These are phyloP conservation scores for Fusarium fujikuroi DNA, from an alignment of 2,329 filamentous ascomycete species.

Conservation along the genomic window DNA sequence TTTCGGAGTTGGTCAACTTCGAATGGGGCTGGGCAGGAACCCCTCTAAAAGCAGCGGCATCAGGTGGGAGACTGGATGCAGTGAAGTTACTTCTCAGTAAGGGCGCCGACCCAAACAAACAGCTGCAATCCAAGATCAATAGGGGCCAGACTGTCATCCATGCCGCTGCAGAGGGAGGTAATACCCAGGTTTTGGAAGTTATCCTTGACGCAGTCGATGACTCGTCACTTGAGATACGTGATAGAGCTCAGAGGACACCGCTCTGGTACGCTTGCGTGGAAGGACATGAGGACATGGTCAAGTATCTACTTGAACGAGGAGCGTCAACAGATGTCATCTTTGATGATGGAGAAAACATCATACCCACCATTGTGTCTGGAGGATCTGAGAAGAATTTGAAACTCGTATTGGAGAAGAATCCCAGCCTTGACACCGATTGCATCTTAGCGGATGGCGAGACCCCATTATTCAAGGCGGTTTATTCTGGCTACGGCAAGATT, in stretches of 20 bases:
- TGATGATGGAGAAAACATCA: slow-evolving; percentile 20
- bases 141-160: slow-evolving; percentile 24
- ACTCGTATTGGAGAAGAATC: slow-evolving; percentile 22
- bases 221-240: slow-evolving; percentile 17
- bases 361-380: slow-evolving; percentile 12
- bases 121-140: slow-evolving; percentile 18
- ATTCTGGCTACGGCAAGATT: slow-evolving; percentile 2
- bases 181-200: slow-evolving; percentile 19
- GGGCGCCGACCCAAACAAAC: slow-evolving; percentile 24
- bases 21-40: slow-evolving; percentile 32
- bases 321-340: slow-evolving; percentile 14
- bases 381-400: slow-evolving; percentile 25
- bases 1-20: slow-evolving; percentile 25
- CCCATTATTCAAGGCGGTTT: slow-evolving; percentile 22
- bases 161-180: slow-evolving; percentile 24
- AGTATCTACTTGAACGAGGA: slow-evolving; percentile 26
- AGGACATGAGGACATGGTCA: slow-evolving; percentile 27
- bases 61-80: slow-evolving; percentile 14
- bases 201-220: slow-evolving; percentile 9
- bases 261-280: slow-evolving; percentile 26
- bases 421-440: slow-evolving; percentile 23
- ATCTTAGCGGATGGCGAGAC: slow-evolving; percentile 9
- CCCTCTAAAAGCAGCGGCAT: slow-evolving; percentile 17
- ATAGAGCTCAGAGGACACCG: slow-evolving; percentile 19
- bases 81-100: slow-evolving; percentile 20